Evolutionary conservation across 2,329 filamentous ascomycete genomes (phyloP), one percentile per base, ranked within the genome.

Genomic region (Remersonia thermophila): DNA sequence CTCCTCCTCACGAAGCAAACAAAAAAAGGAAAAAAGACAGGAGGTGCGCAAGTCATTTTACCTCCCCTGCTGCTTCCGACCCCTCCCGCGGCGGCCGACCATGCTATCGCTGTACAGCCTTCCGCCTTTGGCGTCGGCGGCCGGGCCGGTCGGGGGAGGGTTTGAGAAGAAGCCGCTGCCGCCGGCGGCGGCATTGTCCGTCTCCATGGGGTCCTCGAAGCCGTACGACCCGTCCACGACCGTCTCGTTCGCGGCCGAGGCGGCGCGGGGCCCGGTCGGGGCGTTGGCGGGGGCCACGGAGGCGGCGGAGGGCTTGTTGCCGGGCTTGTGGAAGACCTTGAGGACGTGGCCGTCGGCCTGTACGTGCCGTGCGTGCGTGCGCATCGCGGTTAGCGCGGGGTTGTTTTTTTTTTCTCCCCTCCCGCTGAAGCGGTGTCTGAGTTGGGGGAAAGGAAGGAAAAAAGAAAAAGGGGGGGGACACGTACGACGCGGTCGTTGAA

Each of bases 401-500:
- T 46, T 18, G 42, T 40, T 32, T 20, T 35, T 6, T 28, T 13
- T 3, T 20, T n/a, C n/a, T n/a, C n/a, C n/a, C n/a, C n/a, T n/a
- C n/a, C n/a, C 5, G 20, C 5, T 23, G 5, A 23, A 23, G 9
- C 5, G 9, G 20, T 23, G 20, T 5, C 5, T 23, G 20, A 9
- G 20, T 23, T 5, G 20, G 20, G 9, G 20, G 20, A 23, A 9
- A 9, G 20, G 2, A 13, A 2, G 11, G 23, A 17, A 2, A 14
- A 27, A 10, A 29, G 9, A n/a, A 23, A 16, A 13, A 23, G 9
- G 15, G 6, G 8, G 13, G 8, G 7, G 27, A 4, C 36, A 58
- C 75, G 47, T 55, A 83, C 82, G 53, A 75, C 84, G 62, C 85
- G 78, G 54, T 81, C 77, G 58, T 91, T 79, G 57, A 89, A 89